A percentile compares a stretch with the other conserved stretches of the same genome.
Conservation (phyloP, 495 filamentous ascomycete species). For the Aspergillus kassunensis region DNA sequence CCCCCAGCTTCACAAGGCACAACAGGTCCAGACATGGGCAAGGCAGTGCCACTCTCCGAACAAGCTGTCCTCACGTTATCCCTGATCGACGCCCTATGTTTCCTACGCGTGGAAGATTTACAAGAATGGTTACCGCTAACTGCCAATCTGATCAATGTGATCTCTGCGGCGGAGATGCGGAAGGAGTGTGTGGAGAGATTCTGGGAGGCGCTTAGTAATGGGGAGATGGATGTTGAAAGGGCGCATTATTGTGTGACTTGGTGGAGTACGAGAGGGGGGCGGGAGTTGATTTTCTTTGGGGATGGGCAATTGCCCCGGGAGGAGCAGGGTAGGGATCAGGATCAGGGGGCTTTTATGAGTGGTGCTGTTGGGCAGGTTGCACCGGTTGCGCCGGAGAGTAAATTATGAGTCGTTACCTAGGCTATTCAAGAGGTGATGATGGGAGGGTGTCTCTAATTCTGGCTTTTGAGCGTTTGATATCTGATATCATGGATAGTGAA, state of each 20-base stretch:
- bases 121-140: constrained; percentile 74
- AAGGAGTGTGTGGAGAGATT: constrained; percentile 67
- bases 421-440: too few species aligned
- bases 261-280: constrained; percentile 74
- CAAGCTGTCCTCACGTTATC: constrained; percentile 77
- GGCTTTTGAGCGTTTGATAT: constrained; percentile 13
- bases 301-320: too few species aligned
- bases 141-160: constrained; percentile 61
- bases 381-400: constrained; percentile 40
- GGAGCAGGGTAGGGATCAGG: constrained; percentile 14
- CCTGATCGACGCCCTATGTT: constrained; percentile 77
- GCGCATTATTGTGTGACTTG: constrained; percentile 77
- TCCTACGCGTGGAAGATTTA: constrained; percentile 62
- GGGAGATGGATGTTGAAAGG: constrained; percentile 90
- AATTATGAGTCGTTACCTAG: constrained; percentile 23
- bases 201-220: constrained; percentile 77
- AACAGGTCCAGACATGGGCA: constrained; percentile 25
- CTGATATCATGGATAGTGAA: constrained; percentile 20
- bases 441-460: neutral
- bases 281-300: constrained; percentile 61
- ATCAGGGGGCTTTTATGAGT: constrained; percentile 54
- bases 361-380: constrained; percentile 47
- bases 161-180: constrained; percentile 59
- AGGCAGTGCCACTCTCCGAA: constrained; percentile 58
- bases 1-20: constrained; percentile 29